phyloP scores from a whole-genome alignment of 108 stramenopile species.

The Pseudonitzschia delicatissima region DNA sequence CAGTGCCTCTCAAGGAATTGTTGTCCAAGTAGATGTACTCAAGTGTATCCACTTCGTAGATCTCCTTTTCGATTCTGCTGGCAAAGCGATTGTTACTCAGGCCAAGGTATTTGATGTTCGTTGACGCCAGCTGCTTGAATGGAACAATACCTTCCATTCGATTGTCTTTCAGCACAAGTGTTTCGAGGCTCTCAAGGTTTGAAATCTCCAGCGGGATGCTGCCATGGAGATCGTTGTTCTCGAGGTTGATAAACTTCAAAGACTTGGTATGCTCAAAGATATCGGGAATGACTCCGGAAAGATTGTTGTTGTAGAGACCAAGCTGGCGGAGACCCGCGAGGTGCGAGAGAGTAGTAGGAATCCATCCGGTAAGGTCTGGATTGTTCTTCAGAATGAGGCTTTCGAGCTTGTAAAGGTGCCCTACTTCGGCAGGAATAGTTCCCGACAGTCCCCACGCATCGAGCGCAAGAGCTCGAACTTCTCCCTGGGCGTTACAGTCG shows the following conservation, averaged over 20 bases:
- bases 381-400: slow-evolving; percentile 68
- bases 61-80: slow-evolving; percentile 35
- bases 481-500: slow-evolving; percentile 46
- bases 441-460: slow-evolving; percentile 49
- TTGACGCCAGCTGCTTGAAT: slow-evolving; percentile 33
- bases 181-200: slow-evolving; percentile 23
- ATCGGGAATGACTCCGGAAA: slow-evolving; percentile 54
- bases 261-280: slow-evolving; percentile 26
- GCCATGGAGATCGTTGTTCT: slow-evolving; percentile 46
- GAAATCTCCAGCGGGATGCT: slow-evolving; percentile 48
- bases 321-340: slow-evolving; percentile 50
- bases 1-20: slow-evolving; percentile 53
- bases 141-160: slow-evolving; percentile 46
- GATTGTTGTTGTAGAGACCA: slow-evolving; percentile 53
- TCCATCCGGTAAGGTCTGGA: slow-evolving; percentile 42
- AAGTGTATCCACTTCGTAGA: slow-evolving; percentile 35
- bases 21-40: slow-evolving; percentile 63
- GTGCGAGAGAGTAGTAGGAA: slow-evolving; percentile 47
- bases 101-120: slow-evolving; percentile 49
- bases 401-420: slow-evolving; percentile 45
- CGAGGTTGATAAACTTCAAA: slow-evolving; percentile 39
- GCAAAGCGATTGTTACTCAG: slow-evolving; percentile 63
- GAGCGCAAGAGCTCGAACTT: slow-evolving; percentile 53
- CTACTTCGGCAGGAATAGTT: slow-evolving; percentile 39
- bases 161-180: slow-evolving; percentile 53